Evolutionary conservation across 306 rosid genomes (phyloP).

Genomic region (Benincasa hispida): DNA sequence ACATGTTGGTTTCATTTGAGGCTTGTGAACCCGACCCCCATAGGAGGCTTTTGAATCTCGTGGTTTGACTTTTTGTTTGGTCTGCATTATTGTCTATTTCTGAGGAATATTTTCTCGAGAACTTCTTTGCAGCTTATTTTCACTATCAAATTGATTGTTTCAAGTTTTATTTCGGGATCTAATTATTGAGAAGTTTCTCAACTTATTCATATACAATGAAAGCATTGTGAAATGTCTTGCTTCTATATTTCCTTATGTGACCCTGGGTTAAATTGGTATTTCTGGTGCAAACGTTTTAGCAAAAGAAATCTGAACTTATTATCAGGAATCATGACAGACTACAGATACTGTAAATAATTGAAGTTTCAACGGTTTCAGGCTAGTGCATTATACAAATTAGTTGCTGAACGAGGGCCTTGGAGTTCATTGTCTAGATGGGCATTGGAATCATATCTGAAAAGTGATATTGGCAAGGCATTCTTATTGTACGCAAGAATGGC

Average conservation of each 20-base stretch:
- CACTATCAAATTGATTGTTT: not conserved
- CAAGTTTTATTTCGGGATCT: not conserved
- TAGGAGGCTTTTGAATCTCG: not conserved
- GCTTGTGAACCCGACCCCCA: not conserved
- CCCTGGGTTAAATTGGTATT: not conserved
- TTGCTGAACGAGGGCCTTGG: slow-evolving; percentile 99
- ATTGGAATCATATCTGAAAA: slow-evolving; percentile 81
- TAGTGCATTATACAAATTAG: slow-evolving; percentile 73
- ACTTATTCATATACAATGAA: not conserved
- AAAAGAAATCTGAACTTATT: not conserved
- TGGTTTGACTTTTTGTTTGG: not conserved
- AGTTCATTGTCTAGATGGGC: slow-evolving; percentile 99
- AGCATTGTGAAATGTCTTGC: not conserved
- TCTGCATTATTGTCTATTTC: not conserved
- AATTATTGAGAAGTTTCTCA: not conserved
- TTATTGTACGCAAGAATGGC: slow-evolving; percentile 95
- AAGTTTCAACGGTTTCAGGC: slow-evolving; percentile 42
- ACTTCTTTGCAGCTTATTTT: not conserved
- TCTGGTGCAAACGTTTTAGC: not conserved
- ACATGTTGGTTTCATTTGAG: not conserved
- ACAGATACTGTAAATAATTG: not conserved
- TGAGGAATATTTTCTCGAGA: not conserved
- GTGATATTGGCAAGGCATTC: slow-evolving; percentile 84
- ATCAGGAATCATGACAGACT: not conserved
- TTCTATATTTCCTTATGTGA: not conserved